Evolutionary conservation across 225 moss, liverwort and hornwort genomes (phyloP).

Genomic region (Marchantia polymorpha): DNA sequence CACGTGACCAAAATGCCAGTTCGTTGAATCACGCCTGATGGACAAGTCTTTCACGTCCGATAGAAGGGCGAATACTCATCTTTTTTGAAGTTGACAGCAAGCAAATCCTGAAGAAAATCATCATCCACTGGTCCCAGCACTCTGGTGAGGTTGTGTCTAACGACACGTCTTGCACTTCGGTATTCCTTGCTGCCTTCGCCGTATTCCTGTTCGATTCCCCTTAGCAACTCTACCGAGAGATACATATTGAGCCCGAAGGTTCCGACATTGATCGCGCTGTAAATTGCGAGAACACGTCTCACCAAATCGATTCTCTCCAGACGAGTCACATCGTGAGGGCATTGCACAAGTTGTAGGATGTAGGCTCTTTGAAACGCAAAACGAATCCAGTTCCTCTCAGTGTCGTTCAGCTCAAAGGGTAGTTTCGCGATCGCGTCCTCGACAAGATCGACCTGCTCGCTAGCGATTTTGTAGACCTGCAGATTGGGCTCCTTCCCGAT

Average conservation of each 20-base stretch:
- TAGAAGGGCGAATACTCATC: not conserved
- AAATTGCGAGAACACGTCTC: not conserved
- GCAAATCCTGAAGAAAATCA: not conserved
- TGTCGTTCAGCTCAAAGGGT: conserved; percentile 1
- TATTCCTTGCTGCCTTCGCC: conserved; percentile 14
- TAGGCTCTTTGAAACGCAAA: not conserved
- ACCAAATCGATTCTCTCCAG: not conserved
- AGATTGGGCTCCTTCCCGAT: not conserved
- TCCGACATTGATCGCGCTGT: not conserved
- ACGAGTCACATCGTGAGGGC: not conserved
- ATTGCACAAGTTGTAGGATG: not conserved
- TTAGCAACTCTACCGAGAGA: not conserved
- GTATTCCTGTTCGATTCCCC: not conserved
- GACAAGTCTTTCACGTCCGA: not conserved
- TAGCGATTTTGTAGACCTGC: not conserved
- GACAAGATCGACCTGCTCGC: not conserved
- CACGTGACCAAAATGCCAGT: too few relatives aligned
- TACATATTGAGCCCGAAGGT: not conserved
- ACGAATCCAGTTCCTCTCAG: conserved; percentile 15
- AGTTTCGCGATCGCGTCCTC: not conserved
- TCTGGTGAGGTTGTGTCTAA: not conserved
- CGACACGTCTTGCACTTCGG: not conserved
- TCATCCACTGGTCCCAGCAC: not conserved
- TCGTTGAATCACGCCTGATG: too few relatives aligned
- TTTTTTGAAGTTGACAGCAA: not conserved